Evolutionary conservation across 164 flowering plant genomes (phyloP).

Genomic region (Chimonanthus salicifolius): DNA sequence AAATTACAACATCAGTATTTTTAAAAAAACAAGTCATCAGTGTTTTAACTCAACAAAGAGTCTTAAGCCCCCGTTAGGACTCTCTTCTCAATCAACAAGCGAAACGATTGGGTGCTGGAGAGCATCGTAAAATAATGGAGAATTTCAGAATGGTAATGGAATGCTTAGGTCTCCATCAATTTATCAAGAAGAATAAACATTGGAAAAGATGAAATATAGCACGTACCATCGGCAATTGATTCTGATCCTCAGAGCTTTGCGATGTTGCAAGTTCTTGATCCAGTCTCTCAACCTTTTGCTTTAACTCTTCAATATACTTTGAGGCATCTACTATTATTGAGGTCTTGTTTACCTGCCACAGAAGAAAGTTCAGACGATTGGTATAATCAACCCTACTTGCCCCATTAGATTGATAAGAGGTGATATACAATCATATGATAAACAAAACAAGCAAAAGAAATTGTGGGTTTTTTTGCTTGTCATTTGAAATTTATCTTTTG

Average conservation of each 20-base stretch:
- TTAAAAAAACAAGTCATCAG: no score
- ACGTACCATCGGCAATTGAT: slow-evolving; percentile 35
- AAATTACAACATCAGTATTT: no score
- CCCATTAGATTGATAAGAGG: not conserved
- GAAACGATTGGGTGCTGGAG: no score
- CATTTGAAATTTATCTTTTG: no score
- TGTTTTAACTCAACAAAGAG: no score
- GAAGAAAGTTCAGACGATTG: not conserved
- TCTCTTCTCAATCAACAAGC: no score
- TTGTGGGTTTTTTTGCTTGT: no score
- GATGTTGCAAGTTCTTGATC: slow-evolving; percentile 51
- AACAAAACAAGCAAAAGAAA: no score
- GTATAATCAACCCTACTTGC: not conserved
- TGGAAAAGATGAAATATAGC: slow-evolving; percentile 1
- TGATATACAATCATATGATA: not conserved
- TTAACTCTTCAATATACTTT: slow-evolving; percentile 70
- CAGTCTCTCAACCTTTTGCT: slow-evolving; percentile 65
- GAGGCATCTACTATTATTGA: slow-evolving; percentile 82
- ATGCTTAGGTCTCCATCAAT: no score
- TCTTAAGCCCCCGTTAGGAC: no score
- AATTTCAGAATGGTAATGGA: no score
- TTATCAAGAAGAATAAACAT: not conserved
- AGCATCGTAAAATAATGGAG: no score
- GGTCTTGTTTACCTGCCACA: slow-evolving; percentile 49
- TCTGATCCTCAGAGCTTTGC: slow-evolving; percentile 19